A percentile compares a stretch with the other conserved stretches of the same genome.
Conservation (phyloP, 2,329 filamentous ascomycete genomes). For the Cladosporium sp. region DNA sequence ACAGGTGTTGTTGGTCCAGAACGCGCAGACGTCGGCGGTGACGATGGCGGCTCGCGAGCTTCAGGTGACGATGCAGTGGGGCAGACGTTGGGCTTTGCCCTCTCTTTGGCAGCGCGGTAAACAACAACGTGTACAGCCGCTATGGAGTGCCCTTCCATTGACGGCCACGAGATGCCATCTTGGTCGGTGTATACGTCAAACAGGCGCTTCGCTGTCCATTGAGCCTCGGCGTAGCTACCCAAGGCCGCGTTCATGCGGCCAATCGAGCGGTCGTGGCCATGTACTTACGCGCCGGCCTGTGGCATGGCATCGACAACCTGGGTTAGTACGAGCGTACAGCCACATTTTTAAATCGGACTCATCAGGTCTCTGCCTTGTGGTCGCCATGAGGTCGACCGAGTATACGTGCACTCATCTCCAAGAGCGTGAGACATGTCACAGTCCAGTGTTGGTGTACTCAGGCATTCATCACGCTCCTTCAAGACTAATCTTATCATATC, state of each 20-base stretch:
- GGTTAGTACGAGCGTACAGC: too few species aligned
- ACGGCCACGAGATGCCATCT: not conserved
- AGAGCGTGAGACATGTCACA: too few species aligned
- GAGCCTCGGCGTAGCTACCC: not conserved
- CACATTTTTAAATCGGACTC: too few species aligned
- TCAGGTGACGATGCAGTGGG: not conserved
- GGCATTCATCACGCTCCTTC: too few species aligned
- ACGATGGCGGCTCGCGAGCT: not conserved
- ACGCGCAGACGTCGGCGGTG: not conserved
- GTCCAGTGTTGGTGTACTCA: too few species aligned
- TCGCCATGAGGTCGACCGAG: too few species aligned
- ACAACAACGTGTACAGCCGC: not conserved
- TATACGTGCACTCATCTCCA: too few species aligned
- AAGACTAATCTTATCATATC: too few species aligned
- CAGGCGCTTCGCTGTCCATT: constrained; percentile 6
- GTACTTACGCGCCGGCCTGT: not conserved
- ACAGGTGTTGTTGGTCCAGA: not conserved
- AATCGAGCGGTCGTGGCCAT: not conserved
- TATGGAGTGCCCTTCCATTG: not conserved
- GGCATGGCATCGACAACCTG: too few species aligned
- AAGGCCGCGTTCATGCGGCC: constrained; percentile 5
- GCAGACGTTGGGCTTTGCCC: not conserved
- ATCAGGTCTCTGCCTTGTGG: too few species aligned
- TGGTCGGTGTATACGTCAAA: not conserved
- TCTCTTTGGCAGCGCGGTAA: not conserved